Conservation (phyloP, 169 alveolate genomes). For the Cryptosporidium baileyi region DNA sequence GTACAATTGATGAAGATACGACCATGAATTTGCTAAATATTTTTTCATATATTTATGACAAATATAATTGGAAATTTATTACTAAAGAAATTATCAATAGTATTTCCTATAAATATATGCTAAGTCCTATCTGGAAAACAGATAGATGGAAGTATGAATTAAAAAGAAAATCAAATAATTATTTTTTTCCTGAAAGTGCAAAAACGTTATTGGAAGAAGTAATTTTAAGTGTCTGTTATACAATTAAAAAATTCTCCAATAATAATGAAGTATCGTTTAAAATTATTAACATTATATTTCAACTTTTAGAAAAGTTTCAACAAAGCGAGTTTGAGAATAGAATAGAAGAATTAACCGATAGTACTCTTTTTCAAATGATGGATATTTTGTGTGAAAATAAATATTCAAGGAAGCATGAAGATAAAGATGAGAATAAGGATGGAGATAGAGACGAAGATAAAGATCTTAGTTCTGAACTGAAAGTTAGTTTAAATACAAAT, state of each 20-base stretch:
- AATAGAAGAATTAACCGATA: slow-evolving; percentile 15
- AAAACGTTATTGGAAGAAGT: slow-evolving; percentile 32
- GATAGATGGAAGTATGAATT: neutral
- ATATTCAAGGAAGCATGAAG: too few species aligned
- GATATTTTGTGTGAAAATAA: slow-evolving; percentile 51
- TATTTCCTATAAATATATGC: slow-evolving; percentile 1
- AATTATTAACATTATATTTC: slow-evolving; percentile 25
- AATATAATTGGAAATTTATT: slow-evolving; percentile 43
- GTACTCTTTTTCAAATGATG: slow-evolving; percentile 41
- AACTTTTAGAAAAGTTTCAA: slow-evolving; percentile 22
- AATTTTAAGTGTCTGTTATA: neutral
- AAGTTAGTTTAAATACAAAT: neutral
- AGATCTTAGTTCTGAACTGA: neutral
- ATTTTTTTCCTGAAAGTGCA: slow-evolving; percentile 25
- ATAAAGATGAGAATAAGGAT: too few species aligned
- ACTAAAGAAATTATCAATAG: slow-evolving; percentile 40
- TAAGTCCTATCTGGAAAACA: neutral
- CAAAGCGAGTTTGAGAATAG: neutral
- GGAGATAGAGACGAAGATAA: neutral
- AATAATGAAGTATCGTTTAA: slow-evolving; percentile 12
- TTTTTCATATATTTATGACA: slow-evolving; percentile 12
- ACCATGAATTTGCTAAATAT: slow-evolving; percentile 10
- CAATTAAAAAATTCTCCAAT: slow-evolving; percentile 13
- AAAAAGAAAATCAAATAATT: neutral
- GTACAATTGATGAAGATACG: slow-evolving; percentile 27